Conservation (phyloP, 257 asterid genomes). For the Phtheirospermum japonicum region DNA sequence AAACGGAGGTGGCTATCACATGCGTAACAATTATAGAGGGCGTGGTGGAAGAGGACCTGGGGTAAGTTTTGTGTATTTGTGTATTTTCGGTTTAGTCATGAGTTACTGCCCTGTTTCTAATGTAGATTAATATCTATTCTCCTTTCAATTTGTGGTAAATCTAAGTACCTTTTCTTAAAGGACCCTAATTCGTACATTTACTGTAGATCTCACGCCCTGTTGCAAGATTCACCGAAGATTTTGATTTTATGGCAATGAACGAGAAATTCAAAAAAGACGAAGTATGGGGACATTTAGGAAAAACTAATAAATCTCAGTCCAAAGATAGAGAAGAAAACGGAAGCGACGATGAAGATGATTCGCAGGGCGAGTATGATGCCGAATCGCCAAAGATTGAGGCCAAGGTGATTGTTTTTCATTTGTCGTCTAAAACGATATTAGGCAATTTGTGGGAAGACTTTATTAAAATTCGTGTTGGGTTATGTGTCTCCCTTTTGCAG, state of each 20-base stretch:
- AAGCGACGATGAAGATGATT: slow-evolving; percentile 53
- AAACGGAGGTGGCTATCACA: slow-evolving; percentile 57
- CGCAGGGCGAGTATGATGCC: slow-evolving; percentile 45
- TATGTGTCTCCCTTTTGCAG: slow-evolving; percentile 41
- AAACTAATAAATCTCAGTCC: slow-evolving; percentile 41
- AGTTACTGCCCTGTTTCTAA: neutral
- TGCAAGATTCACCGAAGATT: slow-evolving; percentile 84
- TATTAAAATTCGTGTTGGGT: neutral
- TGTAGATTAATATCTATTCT: neutral
- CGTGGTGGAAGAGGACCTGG: slow-evolving; percentile 93
- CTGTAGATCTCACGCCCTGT: slow-evolving; percentile 64
- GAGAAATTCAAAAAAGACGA: slow-evolving; percentile 97
- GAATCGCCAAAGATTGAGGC: slow-evolving; percentile 58
- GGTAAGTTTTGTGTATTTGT: slow-evolving; percentile 39
- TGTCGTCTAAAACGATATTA: neutral
- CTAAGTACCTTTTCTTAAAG: too few relatives aligned
- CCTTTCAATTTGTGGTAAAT: too few relatives aligned
- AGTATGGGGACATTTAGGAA: slow-evolving; percentile 97
- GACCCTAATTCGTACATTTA: too few relatives aligned
- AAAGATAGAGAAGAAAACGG: slow-evolving; percentile 59
- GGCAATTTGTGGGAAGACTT: neutral
- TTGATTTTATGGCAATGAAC: slow-evolving; percentile 94
- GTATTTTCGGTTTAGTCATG: neutral
- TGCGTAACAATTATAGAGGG: slow-evolving; percentile 69
- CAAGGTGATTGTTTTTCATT: slow-evolving; percentile 39